Base-by-base conservation (phyloP, 768 basidiomycete genomes). In the Psilocybe cyanescens region DNA sequence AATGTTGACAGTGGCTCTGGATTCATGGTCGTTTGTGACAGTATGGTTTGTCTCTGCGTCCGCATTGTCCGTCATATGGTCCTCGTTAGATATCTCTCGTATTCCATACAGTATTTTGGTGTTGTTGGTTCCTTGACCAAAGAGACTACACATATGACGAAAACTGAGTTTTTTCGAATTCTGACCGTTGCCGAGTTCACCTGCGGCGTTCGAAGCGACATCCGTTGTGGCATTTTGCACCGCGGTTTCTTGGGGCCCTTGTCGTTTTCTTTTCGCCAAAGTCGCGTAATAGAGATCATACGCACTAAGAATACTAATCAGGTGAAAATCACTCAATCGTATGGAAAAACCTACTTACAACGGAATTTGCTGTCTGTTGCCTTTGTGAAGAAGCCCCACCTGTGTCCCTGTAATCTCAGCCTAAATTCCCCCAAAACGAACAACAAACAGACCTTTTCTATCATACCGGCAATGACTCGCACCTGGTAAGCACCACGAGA, bases 401-500 rank as follows among this genome's bases (percentile, higher is more conserved):
- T 81, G 16, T 11, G 8, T 30, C 37, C 8, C 12, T 37, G 11
- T 2, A 12, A 35, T 4, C 6, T 52, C 16, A 37, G 37, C 37
- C 7, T 51, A 46, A 9, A 12, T 37, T 19, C 19, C 19, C 19
- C 19, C 19, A 19, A 19, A 19, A 19, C 19, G 19, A 19, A 19
- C 19, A 19, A 19, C 19, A 19, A 19, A 19, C 19, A 19, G 19
- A 19, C 19, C 19, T 19, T 19, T 19, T 19, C 19, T 19, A 82
- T 79, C 81, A 83, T 81, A 4, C 71, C 81, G 2, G 81, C 75
- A 37, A 83, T 55, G 0, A 71, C 76, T 31, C 82, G 74, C 11
- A 77, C 78, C 62, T 82, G 81, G 64, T 79, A 82, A 24, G 79
- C 81, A 2, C 81, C 81, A n/a, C 81, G 79, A 3, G 81, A 83